Evolutionary conservation across 2,329 filamentous ascomycete species (phyloP), one percentile per base, ranked within the genome.

Genomic region (Aspergillus transmontanensis): DNA sequence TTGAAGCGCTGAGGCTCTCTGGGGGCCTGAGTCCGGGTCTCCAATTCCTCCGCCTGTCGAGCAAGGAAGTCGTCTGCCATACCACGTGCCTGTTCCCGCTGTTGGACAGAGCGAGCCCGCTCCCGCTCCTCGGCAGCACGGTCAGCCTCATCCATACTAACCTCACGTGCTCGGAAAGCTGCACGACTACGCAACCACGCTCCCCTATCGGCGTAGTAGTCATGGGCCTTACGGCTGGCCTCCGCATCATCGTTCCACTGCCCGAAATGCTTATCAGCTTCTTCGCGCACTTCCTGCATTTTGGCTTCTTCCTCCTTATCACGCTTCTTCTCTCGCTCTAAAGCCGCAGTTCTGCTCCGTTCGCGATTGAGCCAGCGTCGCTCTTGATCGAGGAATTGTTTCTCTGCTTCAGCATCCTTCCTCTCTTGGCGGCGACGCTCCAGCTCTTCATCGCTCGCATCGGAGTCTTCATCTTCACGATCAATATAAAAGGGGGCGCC

Each of bases 211-310:
- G 89, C 85, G 79, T 97, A 98, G 82, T 97, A 99, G 45, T 91
- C 86, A 64, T 93, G 88, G 3, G 82, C 80, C 77, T 92, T 93
- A 28, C 89, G 85, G 21, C 83, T 84, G 7, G 87, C 85, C 79
- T 98, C 94, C n/a, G 85, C 81, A 69, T 97, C 93, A 71, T 99
- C 95, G 70, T 98, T 90, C 87, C 93, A 98, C n/a, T 90, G 87
- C 53, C 85, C 84, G 14, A 97, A 84, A 61, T 90, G 86, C 70
- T 91, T 88, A 9, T 90, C 86, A 78, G 90, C 89, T 56, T 88
- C 87, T 34, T 89, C 87, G 63, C 85, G 87, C 58, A 87, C 85
- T 55, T 87, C 85, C 65, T 89, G 86, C 3, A 86, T 77, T 21
- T 88, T 87, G 28, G 87, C 87, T 4, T 87, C 85, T 69, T 96